Evolutionary conservation across 2,329 filamentous ascomycete genomes (phyloP), one percentile per base, ranked within the genome.

Genomic region (Trichoderma sp.): DNA sequence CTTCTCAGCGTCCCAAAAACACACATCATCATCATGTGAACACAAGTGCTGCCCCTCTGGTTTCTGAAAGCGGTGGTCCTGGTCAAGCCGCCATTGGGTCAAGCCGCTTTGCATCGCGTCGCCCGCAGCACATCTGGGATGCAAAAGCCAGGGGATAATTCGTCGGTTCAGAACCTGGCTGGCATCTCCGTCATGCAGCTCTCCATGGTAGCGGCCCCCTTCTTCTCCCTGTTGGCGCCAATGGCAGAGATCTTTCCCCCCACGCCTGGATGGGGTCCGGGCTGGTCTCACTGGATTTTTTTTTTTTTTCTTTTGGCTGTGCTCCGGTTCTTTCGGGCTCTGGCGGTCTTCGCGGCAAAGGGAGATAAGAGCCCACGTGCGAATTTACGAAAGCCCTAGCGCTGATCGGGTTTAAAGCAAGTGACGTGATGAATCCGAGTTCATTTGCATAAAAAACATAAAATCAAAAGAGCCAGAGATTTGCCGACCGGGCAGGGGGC

Each of bases 321-420:
- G 28, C 26, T 39, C 61, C 69, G 69, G 69, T 71, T 66, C 69
- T 58, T 51, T 71, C 68, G 68, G 70, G 36, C 36, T 18, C 60
- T 70, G 65, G 71, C 71, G 71, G 71, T 62, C 67, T 60, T 72
- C 71, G 71, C 71, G 65, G 71, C 67, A 72, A 72, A 65, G 36
- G 51, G 51, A 70, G 60, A 72, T 65, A 63, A 72, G 63, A 72
- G 24, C 71, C 67, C 71, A 70, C 71, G 71, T 72, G 71, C 67
- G 53, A 72, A 63, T 70, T 69, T 63, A 24, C 26, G 58, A 72
- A 32, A 43, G 71, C 66, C 62, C 66, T 72, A 72, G 71, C 71
- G 66, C 71, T 57, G 56, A 72, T 68, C 34, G 60, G 36, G 56
- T 24, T 34, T 47, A 72, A 68, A 63, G 61, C 56, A 66, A 47